Conservation (phyloP, 371 early-diverging fungal species). For the Mucor velutinosus region DNA sequence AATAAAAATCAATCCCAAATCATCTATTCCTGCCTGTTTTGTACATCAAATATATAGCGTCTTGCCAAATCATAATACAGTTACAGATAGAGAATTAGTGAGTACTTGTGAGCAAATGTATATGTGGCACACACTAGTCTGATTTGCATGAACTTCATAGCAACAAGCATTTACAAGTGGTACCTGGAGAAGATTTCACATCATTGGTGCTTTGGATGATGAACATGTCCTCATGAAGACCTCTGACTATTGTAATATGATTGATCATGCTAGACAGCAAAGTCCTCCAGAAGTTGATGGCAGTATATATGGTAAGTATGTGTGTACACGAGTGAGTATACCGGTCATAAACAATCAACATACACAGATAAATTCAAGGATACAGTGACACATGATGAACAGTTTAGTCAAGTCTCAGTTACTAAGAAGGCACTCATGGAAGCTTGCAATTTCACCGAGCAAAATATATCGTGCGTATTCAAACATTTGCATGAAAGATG, state of each 20-base stretch:
- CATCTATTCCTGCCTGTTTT: conserved; percentile 28
- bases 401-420: conserved; percentile 11
- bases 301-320: conserved; percentile 12
- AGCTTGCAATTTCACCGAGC: conserved; percentile 6
- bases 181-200: conserved; percentile 38
- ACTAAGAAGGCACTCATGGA: neutral
- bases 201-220: conserved; percentile 39
- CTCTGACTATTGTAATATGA: conserved; percentile 24
- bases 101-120: neutral
- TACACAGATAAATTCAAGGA: conserved; percentile 17
- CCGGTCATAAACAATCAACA: neutral
- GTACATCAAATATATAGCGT: conserved; percentile 46
- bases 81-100: conserved; percentile 46
- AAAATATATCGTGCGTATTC: conserved; percentile 12
- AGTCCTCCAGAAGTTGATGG: conserved; percentile 7
- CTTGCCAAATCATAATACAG: conserved; percentile 32
- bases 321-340: neutral
- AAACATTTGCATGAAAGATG: neutral
- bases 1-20: conserved; percentile 16
- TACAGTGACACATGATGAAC: neutral
- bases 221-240: conserved; percentile 33
- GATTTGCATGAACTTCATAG: conserved; percentile 6
- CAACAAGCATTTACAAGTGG: conserved; percentile 28
- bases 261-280: conserved; percentile 32
- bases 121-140: neutral